Evolutionary conservation across 2,329 filamentous ascomycete genomes (phyloP), one percentile per base, ranked within the genome.

Genomic region (Diaporthe sp.): DNA sequence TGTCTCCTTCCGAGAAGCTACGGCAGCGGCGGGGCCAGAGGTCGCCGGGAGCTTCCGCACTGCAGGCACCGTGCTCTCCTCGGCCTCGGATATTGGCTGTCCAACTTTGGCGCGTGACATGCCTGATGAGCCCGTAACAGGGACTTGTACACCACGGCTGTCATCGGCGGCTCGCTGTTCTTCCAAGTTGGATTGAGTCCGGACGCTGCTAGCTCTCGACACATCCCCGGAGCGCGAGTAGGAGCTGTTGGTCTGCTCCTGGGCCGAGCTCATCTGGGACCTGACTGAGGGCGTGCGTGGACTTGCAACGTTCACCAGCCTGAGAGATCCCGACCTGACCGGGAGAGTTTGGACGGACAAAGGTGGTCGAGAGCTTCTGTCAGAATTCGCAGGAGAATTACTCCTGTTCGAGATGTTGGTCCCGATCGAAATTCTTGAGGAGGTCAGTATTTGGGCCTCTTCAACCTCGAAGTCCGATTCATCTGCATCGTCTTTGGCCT

Each of bases 401-500:
- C 82, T 84, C 34, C 87, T 86, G 47, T 88, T 88, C 42, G 86
- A 86, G 37, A 91, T 86, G 53, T 71, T 76, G 10, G 73, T 74
- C 51, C 75, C 75, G 31, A 76, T 75, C 4, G 90, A 92, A 12
- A 92, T 85, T 49, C 90, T 85, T 4, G 89, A 87, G 0, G 90
- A 90, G 0, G 88, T 91, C 73, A 92, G 77, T 42, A 92, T 90
- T 78, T 91, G 85, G 3, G 89, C 88, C 79, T 90, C 87, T 87
- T 94, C 89, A 81, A 90, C 81, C 79, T 89, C 77, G 81, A 61
- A 71, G 44, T 75, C 75, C 34, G 70, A 63, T 25, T 89, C 79
- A 81, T 88, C 79, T 80, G 90, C 83, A 76, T 88, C 80, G 78
- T 71, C 89, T 68, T 85, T 75, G 76, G 12, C 47, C 51, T 51